Conservation (phyloP, 768 basidiomycete species). For the Amanita pallidorosea region DNA sequence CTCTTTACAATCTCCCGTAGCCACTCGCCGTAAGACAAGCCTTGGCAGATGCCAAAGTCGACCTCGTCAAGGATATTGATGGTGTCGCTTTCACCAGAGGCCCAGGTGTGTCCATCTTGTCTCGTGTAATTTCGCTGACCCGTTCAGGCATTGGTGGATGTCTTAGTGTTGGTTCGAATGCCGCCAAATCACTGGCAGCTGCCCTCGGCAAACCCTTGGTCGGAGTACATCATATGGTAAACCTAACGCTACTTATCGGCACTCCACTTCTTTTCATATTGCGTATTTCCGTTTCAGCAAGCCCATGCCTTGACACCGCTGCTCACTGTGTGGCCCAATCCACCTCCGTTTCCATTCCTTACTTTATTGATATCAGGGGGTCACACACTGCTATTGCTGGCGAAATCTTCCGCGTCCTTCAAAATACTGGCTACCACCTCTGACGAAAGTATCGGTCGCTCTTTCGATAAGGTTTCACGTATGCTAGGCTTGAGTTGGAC, state of each 20-base stretch:
- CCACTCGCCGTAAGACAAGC: constrained; percentile 65
- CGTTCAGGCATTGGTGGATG: constrained; percentile 66
- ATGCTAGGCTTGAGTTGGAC: constrained; percentile 59
- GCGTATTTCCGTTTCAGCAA: constrained; percentile 44
- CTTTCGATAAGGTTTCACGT: constrained; percentile 77
- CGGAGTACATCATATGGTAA: constrained; percentile 93
- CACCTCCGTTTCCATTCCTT: constrained; percentile 75
- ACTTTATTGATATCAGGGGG: constrained; percentile 89
- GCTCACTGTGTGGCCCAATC: constrained; percentile 41
- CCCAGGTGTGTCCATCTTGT: constrained; percentile 39
- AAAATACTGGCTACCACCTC: constrained; percentile 61
- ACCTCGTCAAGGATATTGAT: constrained; percentile 51
- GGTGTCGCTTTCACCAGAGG: constrained; percentile 90
- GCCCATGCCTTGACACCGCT: constrained; percentile 81
- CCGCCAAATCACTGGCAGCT: constrained; percentile 80
- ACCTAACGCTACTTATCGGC: constrained; percentile 9
- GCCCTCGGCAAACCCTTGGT: constrained; percentile 69
- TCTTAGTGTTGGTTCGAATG: constrained; percentile 66
- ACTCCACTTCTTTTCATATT: neutral
- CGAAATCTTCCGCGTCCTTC: constrained; percentile 45
- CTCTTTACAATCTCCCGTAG: constrained; percentile 24
- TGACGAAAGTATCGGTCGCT: constrained; percentile 69
- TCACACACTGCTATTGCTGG: constrained; percentile 82
- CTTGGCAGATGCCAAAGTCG: constrained; percentile 51
- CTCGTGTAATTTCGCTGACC: constrained; percentile 3